These are phyloP conservation scores for Pythium grandisporangium DNA, from an alignment of 352 stramenopile genomes.

Conservation along the genomic window DNA sequence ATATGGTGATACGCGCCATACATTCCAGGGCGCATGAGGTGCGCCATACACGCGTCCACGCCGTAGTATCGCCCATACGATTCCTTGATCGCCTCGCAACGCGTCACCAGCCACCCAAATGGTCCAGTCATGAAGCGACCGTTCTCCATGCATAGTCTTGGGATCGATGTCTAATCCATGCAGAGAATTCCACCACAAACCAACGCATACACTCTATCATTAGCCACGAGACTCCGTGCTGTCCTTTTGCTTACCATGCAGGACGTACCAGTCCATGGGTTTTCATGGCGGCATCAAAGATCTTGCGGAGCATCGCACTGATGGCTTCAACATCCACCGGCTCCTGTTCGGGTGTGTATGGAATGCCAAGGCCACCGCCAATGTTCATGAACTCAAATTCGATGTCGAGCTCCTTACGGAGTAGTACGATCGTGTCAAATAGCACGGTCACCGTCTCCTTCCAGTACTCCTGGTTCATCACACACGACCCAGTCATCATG, in stretches of 20 bases:
- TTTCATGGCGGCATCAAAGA: slow-evolving; percentile 73
- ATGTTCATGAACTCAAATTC: slow-evolving; percentile 91
- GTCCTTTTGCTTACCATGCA: too few relatives aligned
- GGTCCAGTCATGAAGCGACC: slow-evolving; percentile 85
- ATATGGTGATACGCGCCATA: slow-evolving; percentile 88
- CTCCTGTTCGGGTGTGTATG: slow-evolving; percentile 71
- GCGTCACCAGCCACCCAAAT: slow-evolving; percentile 78
- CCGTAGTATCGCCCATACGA: slow-evolving; percentile 83
- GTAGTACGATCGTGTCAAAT: slow-evolving; percentile 70
- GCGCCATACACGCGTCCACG: slow-evolving; percentile 84
- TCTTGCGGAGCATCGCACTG: slow-evolving; percentile 58
- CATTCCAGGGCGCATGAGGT: slow-evolving; percentile 88
- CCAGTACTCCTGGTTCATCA: slow-evolving; percentile 88
- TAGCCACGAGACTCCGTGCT: too few relatives aligned
- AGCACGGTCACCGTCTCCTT: slow-evolving; percentile 81
- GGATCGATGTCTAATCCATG: slow-evolving; percentile 34
- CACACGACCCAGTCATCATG: slow-evolving; percentile 89
- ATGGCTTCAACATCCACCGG: slow-evolving; percentile 62
- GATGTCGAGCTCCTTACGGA: slow-evolving; percentile 75
- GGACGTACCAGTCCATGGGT: slow-evolving; percentile 33
- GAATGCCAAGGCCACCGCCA: slow-evolving; percentile 80
- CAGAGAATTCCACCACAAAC: too few relatives aligned
- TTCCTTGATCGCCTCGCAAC: slow-evolving; percentile 82
- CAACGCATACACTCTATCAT: too few relatives aligned
- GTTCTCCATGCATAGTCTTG: slow-evolving; percentile 85